A percentile compares a stretch with the other conserved stretches of the same genome.
These are phyloP conservation scores for Fusarium sp. DNA, from an alignment of 2,329 filamentous ascomycete genomes.

Conservation along the genomic window DNA sequence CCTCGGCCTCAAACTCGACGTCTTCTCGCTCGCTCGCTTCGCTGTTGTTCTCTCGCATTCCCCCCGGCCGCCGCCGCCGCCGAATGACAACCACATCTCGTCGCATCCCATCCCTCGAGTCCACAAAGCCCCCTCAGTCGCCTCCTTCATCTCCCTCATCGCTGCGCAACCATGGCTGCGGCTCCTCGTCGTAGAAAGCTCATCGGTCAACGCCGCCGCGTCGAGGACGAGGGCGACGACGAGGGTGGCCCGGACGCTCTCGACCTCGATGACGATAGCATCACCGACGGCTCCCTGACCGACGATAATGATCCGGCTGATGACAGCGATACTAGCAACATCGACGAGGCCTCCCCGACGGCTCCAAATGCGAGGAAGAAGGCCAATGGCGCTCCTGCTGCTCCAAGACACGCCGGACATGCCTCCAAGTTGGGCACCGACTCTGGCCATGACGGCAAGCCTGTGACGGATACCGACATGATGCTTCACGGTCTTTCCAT, in stretches of 20 bases:
- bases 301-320: slow-evolving; percentile 71
- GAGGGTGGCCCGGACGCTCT: slow-evolving; percentile 67
- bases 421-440: slow-evolving; percentile 53
- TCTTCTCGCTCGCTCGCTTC: slow-evolving; percentile 22
- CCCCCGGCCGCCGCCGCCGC: slow-evolving; percentile 32
- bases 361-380: slow-evolving; percentile 56
- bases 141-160: slow-evolving; percentile 44
- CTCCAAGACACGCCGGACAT: slow-evolving; percentile 48
- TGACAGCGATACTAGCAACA: slow-evolving; percentile 74
- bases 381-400: slow-evolving; percentile 56
- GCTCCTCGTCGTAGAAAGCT: slow-evolving; percentile 70
- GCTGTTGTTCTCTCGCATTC: slow-evolving; percentile 27
- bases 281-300: slow-evolving; percentile 73
- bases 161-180: slow-evolving; percentile 50
- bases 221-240: slow-evolving; percentile 78
- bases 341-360: slow-evolving; percentile 67
- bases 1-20: slow-evolving; percentile 35
- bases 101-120: slow-evolving; percentile 43
- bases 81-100: slow-evolving; percentile 45
- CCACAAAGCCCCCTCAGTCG: slow-evolving; percentile 47
- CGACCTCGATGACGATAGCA: slow-evolving; percentile 73
- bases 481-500: slow-evolving; percentile 68
- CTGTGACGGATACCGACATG: slow-evolving; percentile 65
- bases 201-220: slow-evolving; percentile 74
- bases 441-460: slow-evolving; percentile 47